Evolutionary conservation across 2,329 filamentous ascomycete species (phyloP).

Genomic region (Neodidymelliopsis sp.): DNA sequence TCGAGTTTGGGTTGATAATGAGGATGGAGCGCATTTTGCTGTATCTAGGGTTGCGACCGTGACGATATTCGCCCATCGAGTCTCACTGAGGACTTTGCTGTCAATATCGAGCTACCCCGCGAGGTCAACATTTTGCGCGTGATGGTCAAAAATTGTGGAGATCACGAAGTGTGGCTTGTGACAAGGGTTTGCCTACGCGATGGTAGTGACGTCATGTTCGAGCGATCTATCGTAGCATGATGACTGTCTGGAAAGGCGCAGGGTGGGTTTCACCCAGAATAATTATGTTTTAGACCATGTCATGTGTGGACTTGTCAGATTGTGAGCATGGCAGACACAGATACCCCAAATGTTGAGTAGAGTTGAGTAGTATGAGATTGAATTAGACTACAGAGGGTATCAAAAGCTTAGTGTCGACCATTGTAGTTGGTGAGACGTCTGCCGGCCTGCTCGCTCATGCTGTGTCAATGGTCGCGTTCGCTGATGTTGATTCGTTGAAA

Average conservation of each 20-base stretch:
- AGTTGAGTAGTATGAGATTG: too few species aligned
- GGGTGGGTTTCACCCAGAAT: too few species aligned
- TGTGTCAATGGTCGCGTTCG: too few species aligned
- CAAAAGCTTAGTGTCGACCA: neutral
- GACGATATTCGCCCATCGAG: conserved; percentile 38
- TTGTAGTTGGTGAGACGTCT: neutral
- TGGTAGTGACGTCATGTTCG: conserved; percentile 20
- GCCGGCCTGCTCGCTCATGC: too few species aligned
- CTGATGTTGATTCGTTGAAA: too few species aligned
- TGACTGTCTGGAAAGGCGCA: too few species aligned
- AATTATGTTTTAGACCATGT: too few species aligned
- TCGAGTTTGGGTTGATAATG: conserved; percentile 83
- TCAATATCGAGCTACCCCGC: conserved; percentile 21
- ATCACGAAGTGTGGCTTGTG: conserved; percentile 6
- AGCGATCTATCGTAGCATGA: too few species aligned
- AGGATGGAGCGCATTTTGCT: conserved; percentile 62
- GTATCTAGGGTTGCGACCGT: conserved; percentile 26
- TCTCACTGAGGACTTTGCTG: conserved; percentile 3
- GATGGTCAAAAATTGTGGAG: conserved; percentile 15
- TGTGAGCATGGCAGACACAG: too few species aligned
- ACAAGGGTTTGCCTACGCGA: conserved; percentile 16
- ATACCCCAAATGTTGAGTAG: too few species aligned
- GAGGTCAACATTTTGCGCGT: conserved; percentile 18
- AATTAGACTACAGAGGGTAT: conserved; percentile 7
- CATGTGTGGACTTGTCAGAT: too few species aligned